Evolutionary conservation across 306 rosid genomes (phyloP).

Genomic region (Rosa rugosa): DNA sequence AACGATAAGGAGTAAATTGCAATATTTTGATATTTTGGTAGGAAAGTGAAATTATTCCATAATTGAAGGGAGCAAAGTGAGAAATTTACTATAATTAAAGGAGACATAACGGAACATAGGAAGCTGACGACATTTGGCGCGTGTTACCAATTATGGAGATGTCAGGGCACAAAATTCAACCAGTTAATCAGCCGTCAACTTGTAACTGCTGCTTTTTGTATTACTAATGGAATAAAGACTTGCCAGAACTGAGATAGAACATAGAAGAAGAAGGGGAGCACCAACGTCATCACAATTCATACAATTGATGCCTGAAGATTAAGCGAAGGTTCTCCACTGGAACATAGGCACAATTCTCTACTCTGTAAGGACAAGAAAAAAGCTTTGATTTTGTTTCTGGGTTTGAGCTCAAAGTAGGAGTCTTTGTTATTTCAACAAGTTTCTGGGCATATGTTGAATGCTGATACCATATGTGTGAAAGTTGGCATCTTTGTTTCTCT

Average conservation of each 20-base stretch:
- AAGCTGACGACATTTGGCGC: background rate
- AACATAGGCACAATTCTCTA: background rate
- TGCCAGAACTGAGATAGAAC: background rate
- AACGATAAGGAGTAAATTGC: background rate
- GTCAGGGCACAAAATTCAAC: constrained; percentile 13
- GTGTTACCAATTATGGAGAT: background rate
- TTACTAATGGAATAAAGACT: background rate
- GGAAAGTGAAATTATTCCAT: background rate
- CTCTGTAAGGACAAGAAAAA: constrained; percentile 14
- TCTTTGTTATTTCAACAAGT: background rate
- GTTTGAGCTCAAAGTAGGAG: background rate
- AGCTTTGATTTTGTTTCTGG: background rate
- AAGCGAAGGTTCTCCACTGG: constrained; percentile 1
- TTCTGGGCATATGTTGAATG: background rate
- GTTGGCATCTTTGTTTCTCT: background rate
- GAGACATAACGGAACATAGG: background rate
- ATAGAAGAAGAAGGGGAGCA: background rate
- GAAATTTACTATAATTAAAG: background rate
- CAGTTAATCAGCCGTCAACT: background rate
- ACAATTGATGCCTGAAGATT: background rate
- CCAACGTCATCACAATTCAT: background rate
- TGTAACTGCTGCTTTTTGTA: background rate
- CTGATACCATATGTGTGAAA: background rate
- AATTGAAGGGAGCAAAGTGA: background rate
- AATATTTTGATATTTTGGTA: background rate